Conservation (phyloP, 1,284 basidiomycete genomes). For the Ustilago curta region DNA sequence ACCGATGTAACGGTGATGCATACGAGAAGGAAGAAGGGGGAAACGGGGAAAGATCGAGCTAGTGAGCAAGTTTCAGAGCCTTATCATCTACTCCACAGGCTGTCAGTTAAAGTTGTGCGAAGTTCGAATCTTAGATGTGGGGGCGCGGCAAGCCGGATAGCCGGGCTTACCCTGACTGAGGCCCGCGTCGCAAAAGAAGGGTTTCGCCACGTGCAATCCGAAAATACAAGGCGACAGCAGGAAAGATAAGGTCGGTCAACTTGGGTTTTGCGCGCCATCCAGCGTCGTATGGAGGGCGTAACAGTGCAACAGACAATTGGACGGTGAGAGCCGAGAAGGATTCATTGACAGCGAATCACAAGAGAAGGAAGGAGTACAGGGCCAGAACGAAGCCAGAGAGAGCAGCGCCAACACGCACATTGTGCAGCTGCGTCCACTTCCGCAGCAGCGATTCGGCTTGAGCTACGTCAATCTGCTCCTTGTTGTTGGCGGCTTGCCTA, state of each 20-base stretch:
- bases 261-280: not conserved
- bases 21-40: not conserved
- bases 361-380: conserved; percentile 26
- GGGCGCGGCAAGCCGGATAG: not conserved
- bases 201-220: no score
- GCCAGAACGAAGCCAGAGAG: conserved; percentile 24
- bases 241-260: conserved; percentile 8
- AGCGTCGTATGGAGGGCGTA: not conserved
- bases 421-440: conserved; percentile 39
- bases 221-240: not conserved
- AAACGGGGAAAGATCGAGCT: not conserved
- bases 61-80: no score
- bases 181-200: no score
- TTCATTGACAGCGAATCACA: conserved; percentile 2
- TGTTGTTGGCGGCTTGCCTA: conserved; percentile 28
- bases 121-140: not conserved
- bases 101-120: conserved; percentile 1
- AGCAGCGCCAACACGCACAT: conserved; percentile 31
- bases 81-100: conserved; percentile 4
- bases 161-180: conserved; percentile 14
- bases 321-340: no score
- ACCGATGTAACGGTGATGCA: not conserved
- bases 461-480: conserved; percentile 17
- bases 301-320: not conserved
- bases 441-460: conserved; percentile 21